Evolutionary conservation across 192 early-diverging fungal species (phyloP), one percentile per base, ranked within the genome.

Genomic region (Spizellomyces sp.): DNA sequence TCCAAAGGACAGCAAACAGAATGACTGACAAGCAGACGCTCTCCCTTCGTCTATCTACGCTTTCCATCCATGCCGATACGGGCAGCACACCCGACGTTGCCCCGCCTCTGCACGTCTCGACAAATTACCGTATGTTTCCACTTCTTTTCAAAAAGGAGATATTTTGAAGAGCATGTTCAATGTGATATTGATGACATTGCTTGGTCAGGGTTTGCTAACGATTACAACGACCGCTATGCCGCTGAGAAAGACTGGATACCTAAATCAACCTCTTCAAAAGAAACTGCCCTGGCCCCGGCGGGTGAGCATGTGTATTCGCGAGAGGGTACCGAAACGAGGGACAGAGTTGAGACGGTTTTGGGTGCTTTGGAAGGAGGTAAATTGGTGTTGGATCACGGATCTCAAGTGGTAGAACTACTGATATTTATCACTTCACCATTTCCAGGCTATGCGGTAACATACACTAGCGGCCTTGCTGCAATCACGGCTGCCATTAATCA

Each of bases 391-490:
- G 15, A 21, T 4, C 58, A 8, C 8, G 22, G 2, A 60, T 60
- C 12, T n/a, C 58, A 12, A n/a, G 12, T 36, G 10, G 10, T 21
- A 21, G 2, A n/a, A 4, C 1, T 12, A 60, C 58, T 17, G 12
- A 22, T 12, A 15, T 2, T 8, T 17, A 45, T 1, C 44, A 22
- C 27, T 46, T 72, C n/a, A 14, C 42, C 52, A 22, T 42, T 36
- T 36, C 0, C 9, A 42, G 17, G n/a, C 41, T 8, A 86, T 57
- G 89, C 90, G 6, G 83, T 89, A 14, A 79, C 87, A 2, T 91
- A 87, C 61, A 75, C 81, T 8, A 85, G 83, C 0, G 90, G 90
- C 0, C 74, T 90, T 9, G 81, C 88, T 0, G 83, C 90, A 6
- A 74, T 84, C 10, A 79, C 75, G 47, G 85, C 90, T 8, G 81